These are phyloP conservation scores for Trichoderma afroharzianum DNA, from an alignment of 2,329 filamentous ascomycete genomes.

Conservation along the genomic window DNA sequence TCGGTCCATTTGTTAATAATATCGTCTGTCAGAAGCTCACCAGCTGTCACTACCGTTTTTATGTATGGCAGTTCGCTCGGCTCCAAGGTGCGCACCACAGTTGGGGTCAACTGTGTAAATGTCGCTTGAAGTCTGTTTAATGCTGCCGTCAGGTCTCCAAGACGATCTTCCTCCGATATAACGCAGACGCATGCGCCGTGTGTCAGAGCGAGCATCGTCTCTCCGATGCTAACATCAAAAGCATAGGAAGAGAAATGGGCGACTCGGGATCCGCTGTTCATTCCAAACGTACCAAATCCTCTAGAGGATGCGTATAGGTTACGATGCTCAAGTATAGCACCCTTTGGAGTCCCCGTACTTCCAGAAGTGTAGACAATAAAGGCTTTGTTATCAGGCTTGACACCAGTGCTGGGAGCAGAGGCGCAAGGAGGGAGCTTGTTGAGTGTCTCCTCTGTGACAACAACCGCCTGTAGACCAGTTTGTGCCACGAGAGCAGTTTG, in stretches of 20 bases:
- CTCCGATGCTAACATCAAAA: constrained; percentile 20
- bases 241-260: constrained; percentile 23
- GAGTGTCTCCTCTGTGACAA: not conserved
- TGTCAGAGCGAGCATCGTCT: constrained; percentile 16
- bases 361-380: constrained; percentile 49
- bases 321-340: constrained; percentile 34
- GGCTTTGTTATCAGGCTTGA: not conserved
- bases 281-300: not conserved
- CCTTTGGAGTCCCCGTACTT: constrained; percentile 48
- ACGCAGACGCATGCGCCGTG: constrained; percentile 23
- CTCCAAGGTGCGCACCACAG: constrained; percentile 15
- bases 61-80: constrained; percentile 17
- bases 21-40: constrained; percentile 18
- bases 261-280: not conserved
- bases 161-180: constrained; percentile 20
- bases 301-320: not conserved
- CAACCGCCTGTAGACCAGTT: not conserved
- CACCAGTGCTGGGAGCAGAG: not conserved
- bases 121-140: constrained; percentile 11
- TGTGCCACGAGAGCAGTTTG: not conserved
- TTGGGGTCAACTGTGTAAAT: constrained; percentile 16
- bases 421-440: not conserved
- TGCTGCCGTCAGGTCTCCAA: constrained; percentile 9
- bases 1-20: constrained; percentile 14
- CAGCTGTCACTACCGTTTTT: constrained; percentile 15